A percentile compares a stretch with the other conserved stretches of the same genome.
These are phyloP conservation scores for Penicillium glabrum DNA, from an alignment of 2,329 filamentous ascomycete genomes.

Conservation along the genomic window DNA sequence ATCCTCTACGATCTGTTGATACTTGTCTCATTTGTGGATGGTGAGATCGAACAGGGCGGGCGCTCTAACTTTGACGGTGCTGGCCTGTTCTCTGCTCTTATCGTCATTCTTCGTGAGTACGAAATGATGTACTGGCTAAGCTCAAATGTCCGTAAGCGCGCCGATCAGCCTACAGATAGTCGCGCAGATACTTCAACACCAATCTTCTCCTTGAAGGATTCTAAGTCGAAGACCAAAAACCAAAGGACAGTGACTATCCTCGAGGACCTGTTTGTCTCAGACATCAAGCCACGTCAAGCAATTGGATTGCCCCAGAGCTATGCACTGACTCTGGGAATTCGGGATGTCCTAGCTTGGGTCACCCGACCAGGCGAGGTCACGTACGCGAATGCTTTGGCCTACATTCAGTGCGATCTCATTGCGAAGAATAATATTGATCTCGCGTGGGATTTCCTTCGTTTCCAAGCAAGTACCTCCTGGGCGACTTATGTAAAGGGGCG, in stretches of 20 bases:
- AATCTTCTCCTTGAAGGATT: constrained; percentile 26
- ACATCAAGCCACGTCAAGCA: constrained; percentile 44
- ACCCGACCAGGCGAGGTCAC: constrained; percentile 55
- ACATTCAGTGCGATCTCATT: constrained; percentile 68
- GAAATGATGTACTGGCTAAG: constrained; percentile 69
- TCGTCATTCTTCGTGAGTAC: constrained; percentile 69
- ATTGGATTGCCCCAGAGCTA: constrained; percentile 43
- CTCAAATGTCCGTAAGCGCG: constrained; percentile 38
- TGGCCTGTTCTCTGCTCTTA: constrained; percentile 62
- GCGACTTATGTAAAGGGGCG: constrained; percentile 79
- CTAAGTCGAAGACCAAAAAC: constrained; percentile 20
- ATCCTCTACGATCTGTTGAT: constrained; percentile 80
- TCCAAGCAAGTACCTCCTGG: constrained; percentile 61
- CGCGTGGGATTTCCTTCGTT: constrained; percentile 65
- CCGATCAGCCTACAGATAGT: constrained; percentile 19
- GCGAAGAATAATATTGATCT: constrained; percentile 66
- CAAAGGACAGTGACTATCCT: constrained; percentile 38
- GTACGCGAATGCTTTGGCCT: constrained; percentile 62
- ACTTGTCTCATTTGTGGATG: constrained; percentile 82
- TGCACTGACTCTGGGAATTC: constrained; percentile 43
- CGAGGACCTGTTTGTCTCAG: constrained; percentile 46
- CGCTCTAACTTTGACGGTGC: constrained; percentile 65
- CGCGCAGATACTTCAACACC: constrained; percentile 25
- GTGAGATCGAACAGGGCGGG: constrained; percentile 73
- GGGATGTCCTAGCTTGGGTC: constrained; percentile 47